Conservation (phyloP, 2,329 filamentous ascomycete species). For the Alternaria ventricosa region DNA sequence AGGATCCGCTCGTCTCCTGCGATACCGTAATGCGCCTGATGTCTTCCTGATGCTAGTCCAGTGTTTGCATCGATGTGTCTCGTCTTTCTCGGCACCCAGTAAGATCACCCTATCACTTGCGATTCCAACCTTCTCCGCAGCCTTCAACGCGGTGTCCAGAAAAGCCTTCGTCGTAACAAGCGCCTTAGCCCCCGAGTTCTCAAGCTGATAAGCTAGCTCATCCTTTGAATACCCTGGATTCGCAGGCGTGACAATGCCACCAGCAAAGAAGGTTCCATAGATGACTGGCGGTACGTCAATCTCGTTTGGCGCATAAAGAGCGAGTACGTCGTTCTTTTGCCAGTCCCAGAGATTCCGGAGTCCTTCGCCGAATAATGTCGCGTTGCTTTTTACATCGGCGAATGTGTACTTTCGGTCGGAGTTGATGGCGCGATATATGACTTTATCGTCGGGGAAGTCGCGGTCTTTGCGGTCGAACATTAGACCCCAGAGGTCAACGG, state of each 20-base stretch:
- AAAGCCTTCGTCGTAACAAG: constrained; percentile 75
- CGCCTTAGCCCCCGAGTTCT: constrained; percentile 75
- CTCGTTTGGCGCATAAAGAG: constrained; percentile 81
- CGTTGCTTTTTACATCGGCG: constrained; percentile 67
- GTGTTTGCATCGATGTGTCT: constrained; percentile 67
- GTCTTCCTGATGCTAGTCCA: constrained; percentile 73
- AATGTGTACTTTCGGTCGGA: constrained; percentile 66
- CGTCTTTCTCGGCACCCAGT: constrained; percentile 71
- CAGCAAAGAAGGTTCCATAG: constrained; percentile 81
- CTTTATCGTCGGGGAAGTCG: constrained; percentile 31
- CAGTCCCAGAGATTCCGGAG: constrained; percentile 76
- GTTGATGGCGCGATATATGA: constrained; percentile 29
- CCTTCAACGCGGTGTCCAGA: constrained; percentile 68
- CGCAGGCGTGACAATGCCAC: constrained; percentile 78
- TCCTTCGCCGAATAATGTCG: constrained; percentile 77
- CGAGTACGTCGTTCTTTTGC: constrained; percentile 81
- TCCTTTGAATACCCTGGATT: constrained; percentile 85
- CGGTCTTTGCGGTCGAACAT: constrained; percentile 31
- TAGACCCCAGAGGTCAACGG: constrained; percentile 30
- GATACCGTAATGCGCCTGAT: constrained; percentile 63
- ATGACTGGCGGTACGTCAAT: constrained; percentile 79
- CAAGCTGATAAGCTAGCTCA: constrained; percentile 83
- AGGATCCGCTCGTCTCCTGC: constrained; percentile 64
- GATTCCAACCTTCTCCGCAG: constrained; percentile 72
- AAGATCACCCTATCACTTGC: constrained; percentile 74